A percentile compares a stretch with the other conserved stretches of the same genome.
Evolutionary conservation across 1,284 basidiomycete genomes (phyloP).

Genomic region (Tilletia indica): DNA sequence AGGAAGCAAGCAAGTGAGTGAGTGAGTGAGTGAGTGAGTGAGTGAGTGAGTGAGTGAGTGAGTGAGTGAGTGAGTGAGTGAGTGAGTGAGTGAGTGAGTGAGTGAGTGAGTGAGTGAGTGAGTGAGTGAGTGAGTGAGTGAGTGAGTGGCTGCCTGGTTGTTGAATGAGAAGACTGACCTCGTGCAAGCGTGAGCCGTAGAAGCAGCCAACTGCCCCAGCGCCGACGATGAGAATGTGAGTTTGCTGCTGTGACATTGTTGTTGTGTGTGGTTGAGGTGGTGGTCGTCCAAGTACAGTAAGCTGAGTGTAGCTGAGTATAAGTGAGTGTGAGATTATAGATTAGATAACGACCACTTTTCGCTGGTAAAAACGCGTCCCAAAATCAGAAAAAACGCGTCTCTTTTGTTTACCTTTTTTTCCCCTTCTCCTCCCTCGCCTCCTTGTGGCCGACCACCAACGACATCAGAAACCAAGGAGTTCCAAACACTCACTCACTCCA

Average conservation of each 20-base stretch:
- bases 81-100: background rate
- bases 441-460: too few species aligned
- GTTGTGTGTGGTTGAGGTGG: too few species aligned
- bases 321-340: too few species aligned
- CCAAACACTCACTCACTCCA: too few species aligned
- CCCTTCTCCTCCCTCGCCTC: too few species aligned
- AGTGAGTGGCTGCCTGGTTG: background rate
- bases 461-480: too few species aligned
- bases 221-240: constrained; percentile 54
- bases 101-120: background rate
- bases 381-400: too few species aligned
- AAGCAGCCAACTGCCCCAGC: constrained; percentile 60
- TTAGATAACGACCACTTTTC: too few species aligned
- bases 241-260: constrained; percentile 10
- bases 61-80: background rate
- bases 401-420: too few species aligned
- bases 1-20: background rate
- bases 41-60: background rate
- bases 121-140: background rate
- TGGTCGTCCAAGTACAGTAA: too few species aligned
- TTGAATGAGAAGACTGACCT: constrained; percentile 15
- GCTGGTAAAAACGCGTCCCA: too few species aligned
- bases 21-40: background rate
- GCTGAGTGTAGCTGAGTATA: too few species aligned
- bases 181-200: constrained; percentile 58